Percentiles rank a stretch among this genome's conserved stretches.
phyloP scores from a whole-genome alignment of 331 rosid species.

The Rhamnella rubrinervis region DNA sequence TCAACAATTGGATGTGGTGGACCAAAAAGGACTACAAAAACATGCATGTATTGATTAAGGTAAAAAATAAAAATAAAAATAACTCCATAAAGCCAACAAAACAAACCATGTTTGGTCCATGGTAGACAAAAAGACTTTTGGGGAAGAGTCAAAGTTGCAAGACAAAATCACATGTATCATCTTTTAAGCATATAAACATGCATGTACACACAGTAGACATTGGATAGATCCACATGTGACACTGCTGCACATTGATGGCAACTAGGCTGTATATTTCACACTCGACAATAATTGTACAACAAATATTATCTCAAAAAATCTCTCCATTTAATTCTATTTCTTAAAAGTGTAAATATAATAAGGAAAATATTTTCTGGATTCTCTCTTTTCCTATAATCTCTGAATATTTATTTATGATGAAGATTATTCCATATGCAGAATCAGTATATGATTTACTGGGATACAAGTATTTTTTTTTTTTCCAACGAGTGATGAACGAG shows the following conservation, averaged over 20 bases:
- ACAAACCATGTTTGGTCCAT: not conserved
- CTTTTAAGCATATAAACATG: not conserved
- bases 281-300: not conserved
- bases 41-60: no score
- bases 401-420: not conserved
- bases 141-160: not conserved
- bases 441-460: no score
- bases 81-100: not conserved
- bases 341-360: not conserved
- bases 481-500: not conserved
- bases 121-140: not conserved
- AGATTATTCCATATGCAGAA: no score
- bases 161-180: slow-evolving; percentile 10
- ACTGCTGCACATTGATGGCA: not conserved
- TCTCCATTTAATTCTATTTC: not conserved
- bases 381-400: no score
- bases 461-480: not conserved
- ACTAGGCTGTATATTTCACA: not conserved
- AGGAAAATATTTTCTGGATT: not conserved
- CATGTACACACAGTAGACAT: not conserved
- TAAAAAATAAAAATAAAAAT: no score
- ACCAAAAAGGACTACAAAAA: no score
- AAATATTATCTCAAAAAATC: not conserved
- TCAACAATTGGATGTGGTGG: no score
- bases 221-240: slow-evolving; percentile 8